phyloP scores from a whole-genome alignment of 805 yeast genomes.

The Saturnispora saitoi region DNA sequence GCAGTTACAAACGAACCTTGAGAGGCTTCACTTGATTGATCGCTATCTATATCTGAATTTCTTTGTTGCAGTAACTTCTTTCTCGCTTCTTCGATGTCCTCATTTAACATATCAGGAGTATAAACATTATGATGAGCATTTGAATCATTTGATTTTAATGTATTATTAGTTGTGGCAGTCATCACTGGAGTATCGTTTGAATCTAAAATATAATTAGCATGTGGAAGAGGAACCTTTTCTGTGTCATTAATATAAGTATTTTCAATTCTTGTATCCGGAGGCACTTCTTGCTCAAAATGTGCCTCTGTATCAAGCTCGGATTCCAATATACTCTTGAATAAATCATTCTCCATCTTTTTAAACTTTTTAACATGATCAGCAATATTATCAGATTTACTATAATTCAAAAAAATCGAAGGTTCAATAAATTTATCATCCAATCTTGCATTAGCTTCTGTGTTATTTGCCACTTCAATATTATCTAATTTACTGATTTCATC shows the following conservation, averaged over 20 bases:
- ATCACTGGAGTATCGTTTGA: neutral
- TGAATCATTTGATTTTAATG: neutral
- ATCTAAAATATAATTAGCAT: neutral
- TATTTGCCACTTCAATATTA: neutral
- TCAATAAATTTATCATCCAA: neutral
- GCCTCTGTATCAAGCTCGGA: neutral
- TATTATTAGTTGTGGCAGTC: neutral
- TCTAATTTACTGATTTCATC: neutral
- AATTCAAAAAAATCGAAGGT: neutral
- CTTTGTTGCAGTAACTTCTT: neutral
- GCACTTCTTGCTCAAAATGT: neutral
- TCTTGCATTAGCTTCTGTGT: neutral
- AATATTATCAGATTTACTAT: neutral
- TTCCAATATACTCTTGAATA: neutral
- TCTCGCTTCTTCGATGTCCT: conserved; percentile 4
- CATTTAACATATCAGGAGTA: conserved; percentile 3
- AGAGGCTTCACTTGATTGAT: conserved; percentile 7
- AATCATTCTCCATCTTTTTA: neutral
- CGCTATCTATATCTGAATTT: neutral
- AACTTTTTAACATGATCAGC: neutral
- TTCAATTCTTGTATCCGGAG: neutral
- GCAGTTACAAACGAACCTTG: conserved; percentile 22
- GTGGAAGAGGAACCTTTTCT: neutral
- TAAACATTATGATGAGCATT: neutral
- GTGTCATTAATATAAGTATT: neutral